Conservation (phyloP, 2,329 filamentous ascomycete species). For the Zarea fungicola region DNA sequence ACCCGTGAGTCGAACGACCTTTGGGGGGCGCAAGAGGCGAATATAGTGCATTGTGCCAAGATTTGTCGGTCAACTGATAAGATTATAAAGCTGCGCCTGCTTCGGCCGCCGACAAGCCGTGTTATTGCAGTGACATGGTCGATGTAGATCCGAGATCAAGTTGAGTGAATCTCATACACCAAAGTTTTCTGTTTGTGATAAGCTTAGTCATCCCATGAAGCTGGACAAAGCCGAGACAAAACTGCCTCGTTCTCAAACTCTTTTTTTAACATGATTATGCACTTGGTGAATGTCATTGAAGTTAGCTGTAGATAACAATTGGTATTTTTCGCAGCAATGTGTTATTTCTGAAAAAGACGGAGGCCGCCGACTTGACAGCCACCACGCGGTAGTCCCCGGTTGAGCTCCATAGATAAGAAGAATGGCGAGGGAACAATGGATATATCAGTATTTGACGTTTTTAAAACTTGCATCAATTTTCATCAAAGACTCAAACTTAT, state of each 20-base stretch:
- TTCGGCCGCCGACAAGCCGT: background rate
- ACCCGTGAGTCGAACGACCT: conserved; percentile 25
- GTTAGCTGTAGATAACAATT: too few species aligned
- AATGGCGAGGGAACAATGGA: too few species aligned
- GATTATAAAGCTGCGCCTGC: rapidly evolving
- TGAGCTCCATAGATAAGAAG: background rate
- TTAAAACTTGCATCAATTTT: too few species aligned
- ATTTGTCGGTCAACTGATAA: too few species aligned
- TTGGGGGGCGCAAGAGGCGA: conserved; percentile 45
- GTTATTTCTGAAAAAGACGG: background rate
- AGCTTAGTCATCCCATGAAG: conserved; percentile 6
- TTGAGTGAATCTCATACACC: background rate
- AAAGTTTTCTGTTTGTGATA: background rate
- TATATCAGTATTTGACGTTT: too few species aligned
- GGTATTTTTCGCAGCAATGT: background rate
- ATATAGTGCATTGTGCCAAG: conserved; percentile 50
- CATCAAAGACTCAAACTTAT: too few species aligned
- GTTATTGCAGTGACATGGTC: background rate
- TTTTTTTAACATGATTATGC: too few species aligned
- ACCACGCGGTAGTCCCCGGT: conserved; percentile 5
- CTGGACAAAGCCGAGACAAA: too few species aligned
- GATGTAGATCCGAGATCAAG: background rate
- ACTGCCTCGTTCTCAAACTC: too few species aligned
- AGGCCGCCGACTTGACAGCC: conserved; percentile 14
- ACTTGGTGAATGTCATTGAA: too few species aligned